These are phyloP conservation scores for Cantharellus anzutake DNA, from an alignment of 768 basidiomycete species.

Conservation along the genomic window DNA sequence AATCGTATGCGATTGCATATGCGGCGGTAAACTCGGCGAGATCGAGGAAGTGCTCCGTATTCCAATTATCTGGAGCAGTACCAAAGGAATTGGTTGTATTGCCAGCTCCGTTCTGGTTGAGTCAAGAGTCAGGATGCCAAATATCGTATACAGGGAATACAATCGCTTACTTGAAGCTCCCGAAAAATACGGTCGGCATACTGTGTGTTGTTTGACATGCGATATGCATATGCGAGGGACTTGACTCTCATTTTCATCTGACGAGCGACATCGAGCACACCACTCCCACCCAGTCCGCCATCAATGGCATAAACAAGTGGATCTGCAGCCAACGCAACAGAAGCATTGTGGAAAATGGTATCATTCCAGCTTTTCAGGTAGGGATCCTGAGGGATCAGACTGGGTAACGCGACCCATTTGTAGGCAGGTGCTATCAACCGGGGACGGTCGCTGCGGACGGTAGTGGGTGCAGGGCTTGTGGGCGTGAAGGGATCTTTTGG, in stretches of 20 bases:
- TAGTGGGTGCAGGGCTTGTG: conserved; percentile 35
- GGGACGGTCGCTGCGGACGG: conserved; percentile 60
- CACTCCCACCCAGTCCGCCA: conserved; percentile 37
- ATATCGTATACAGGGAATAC: not conserved
- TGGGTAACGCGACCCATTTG: conserved; percentile 73
- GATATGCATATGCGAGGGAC: conserved; percentile 78
- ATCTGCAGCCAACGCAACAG: conserved; percentile 38
- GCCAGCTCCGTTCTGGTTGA: conserved; percentile 48
- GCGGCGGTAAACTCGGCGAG: conserved; percentile 80
- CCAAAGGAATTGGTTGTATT: conserved; percentile 52
- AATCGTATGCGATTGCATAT: conserved; percentile 88
- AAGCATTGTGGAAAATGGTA: conserved; percentile 79
- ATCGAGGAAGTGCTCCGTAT: conserved; percentile 80
- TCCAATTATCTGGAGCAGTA: conserved; percentile 52
- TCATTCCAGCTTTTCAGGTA: conserved; percentile 81
- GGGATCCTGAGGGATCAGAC: conserved; percentile 59
- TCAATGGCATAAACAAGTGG: conserved; percentile 59
- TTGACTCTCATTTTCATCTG: conserved; percentile 83
- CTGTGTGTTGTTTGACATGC: conserved; percentile 77
- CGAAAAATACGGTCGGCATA: conserved; percentile 75
- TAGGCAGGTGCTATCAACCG: conserved; percentile 80
- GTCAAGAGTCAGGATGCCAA: not conserved
- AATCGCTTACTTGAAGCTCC: conserved; percentile 51
- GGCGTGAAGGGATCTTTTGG: conserved; percentile 63
- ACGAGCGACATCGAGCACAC: conserved; percentile 81